phyloP scores from a whole-genome alignment of 306 rosid species.

The Neltuma alba region DNA sequence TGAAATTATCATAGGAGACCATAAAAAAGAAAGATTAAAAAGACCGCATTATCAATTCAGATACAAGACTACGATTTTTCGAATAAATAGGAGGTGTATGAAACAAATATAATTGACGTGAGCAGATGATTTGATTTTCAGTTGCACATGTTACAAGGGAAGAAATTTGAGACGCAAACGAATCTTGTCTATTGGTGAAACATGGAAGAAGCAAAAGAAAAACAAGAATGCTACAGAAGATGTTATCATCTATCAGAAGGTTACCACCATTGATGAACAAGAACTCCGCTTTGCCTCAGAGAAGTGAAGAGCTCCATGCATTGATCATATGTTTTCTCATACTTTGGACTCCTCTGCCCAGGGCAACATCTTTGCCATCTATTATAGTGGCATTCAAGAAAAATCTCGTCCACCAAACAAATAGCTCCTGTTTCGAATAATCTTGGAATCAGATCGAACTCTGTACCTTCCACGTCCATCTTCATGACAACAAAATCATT shows the following conservation, averaged over 20 bases:
- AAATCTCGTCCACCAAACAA: conserved; percentile 88
- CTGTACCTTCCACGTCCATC: conserved; percentile 99
- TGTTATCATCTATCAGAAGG: conserved; percentile 33
- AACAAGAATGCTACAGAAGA: conserved; percentile 35
- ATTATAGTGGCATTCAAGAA: conserved; percentile 95
- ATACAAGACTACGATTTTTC: not conserved
- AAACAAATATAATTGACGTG: conserved; percentile 26
- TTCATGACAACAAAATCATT: conserved; percentile 97
- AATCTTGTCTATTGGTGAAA: conserved; percentile 37
- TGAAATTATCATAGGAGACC: not conserved
- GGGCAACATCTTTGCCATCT: conserved; percentile 99
- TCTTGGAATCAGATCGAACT: conserved; percentile 84
- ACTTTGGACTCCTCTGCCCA: conserved; percentile 86
- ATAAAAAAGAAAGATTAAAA: not conserved
- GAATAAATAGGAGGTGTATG: not conserved
- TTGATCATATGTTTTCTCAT: conserved; percentile 79
- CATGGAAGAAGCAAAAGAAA: conserved; percentile 28
- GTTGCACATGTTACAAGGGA: conserved; percentile 46
- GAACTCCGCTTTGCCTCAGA: conserved; percentile 88
- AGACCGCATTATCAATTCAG: conserved; percentile 16
- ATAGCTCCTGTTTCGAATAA: conserved; percentile 88
- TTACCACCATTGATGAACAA: conserved; percentile 98
- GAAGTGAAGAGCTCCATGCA: conserved; percentile 80
- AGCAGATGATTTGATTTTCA: conserved; percentile 48
- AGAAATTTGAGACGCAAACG: conserved; percentile 22